Evolutionary conservation across 768 basidiomycete genomes (phyloP).

Genomic region (Pisolithus marmoratus): DNA sequence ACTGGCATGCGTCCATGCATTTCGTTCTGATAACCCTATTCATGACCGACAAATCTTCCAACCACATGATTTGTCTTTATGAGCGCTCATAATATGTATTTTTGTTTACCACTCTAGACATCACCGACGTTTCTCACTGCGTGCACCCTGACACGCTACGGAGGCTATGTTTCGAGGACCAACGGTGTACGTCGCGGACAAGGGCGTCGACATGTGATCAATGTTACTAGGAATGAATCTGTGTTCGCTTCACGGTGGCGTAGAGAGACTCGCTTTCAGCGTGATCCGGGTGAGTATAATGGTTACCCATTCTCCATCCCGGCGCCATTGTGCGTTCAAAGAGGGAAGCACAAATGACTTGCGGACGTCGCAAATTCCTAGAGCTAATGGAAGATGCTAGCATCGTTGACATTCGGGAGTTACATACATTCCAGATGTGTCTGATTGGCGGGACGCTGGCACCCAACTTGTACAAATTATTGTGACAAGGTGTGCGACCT

Average conservation of each 20-base stretch:
- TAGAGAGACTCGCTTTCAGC: conserved; percentile 93
- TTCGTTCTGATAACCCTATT: background rate
- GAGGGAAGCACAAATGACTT: no score
- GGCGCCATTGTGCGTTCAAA: no score
- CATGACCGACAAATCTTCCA: background rate
- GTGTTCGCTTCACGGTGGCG: conserved; percentile 86
- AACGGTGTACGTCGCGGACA: conserved; percentile 97
- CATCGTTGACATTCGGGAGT: conserved; percentile 78
- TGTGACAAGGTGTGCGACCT: conserved; percentile 97
- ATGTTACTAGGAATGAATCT: conserved; percentile 90
- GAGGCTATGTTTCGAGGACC: conserved; percentile 96
- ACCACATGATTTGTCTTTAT: background rate
- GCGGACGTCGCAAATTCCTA: conserved; percentile 35
- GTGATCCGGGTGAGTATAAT: conserved; percentile 74
- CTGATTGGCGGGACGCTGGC: conserved; percentile 77
- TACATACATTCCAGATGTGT: conserved; percentile 83
- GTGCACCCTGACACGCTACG: conserved; percentile 80
- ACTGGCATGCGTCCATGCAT: conserved; percentile 89
- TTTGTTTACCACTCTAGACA: conserved; percentile 53
- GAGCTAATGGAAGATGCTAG: conserved; percentile 86
- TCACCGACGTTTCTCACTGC: conserved; percentile 97
- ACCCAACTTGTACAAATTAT: conserved; percentile 99
- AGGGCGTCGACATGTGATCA: conserved; percentile 98
- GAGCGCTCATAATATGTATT: background rate
- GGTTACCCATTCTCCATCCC: background rate